Evolutionary conservation across 2,329 filamentous ascomycete species (phyloP), one percentile per base, ranked within the genome.

Genomic region (Atkinsonella hypoxylon): DNA sequence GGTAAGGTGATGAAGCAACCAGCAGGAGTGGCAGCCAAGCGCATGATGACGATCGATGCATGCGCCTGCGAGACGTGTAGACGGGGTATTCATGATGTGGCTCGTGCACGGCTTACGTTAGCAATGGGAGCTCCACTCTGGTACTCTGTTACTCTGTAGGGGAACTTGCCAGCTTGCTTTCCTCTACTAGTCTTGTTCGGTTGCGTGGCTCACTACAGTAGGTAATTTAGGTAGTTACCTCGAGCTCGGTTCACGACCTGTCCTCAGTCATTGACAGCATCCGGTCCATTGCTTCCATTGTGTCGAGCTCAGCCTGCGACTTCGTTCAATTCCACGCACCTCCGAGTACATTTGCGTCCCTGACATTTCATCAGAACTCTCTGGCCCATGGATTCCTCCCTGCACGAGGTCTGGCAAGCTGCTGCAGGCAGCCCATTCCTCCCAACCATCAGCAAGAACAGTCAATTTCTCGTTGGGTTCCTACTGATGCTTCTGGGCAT

Each of bases 381-480:
- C 41, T 52, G 55, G 65, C 76, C 74, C 73, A 87, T 87, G 83
- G 83, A 86, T 79, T 80, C 82, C 64, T 88, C 87, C 76, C 75
- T 95, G 70, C 82, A 85, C 71, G 82, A 93, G 69, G 79, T 95
- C 74, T 97, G 91, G 91, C 85, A 94, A 78, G 87, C 88, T 77
- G 87, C 90, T 73, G 81, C 87, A 70, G 81, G 82, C 77, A 87
- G 82, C 74, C 88, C 89, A 56, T 97, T 93, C 73, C 71, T 83
- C 60, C 89, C 91, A 55, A 66, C 81, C 52, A 72, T 97, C 61
- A 78, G 79, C 67, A 97, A 97, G 74, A 79, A 82, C 63, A 82
- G 74, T 65, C 93, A 97, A 60, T 93, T 96, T 73, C 71, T 79
- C 58, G 74, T 95, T 57, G 90, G 82, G 63, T 91, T 90, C 70